Percentiles rank a stretch among this genome's conserved stretches.
phyloP scores from a whole-genome alignment of 2,329 filamentous ascomycete species.

The Niveomyces coronatus region DNA sequence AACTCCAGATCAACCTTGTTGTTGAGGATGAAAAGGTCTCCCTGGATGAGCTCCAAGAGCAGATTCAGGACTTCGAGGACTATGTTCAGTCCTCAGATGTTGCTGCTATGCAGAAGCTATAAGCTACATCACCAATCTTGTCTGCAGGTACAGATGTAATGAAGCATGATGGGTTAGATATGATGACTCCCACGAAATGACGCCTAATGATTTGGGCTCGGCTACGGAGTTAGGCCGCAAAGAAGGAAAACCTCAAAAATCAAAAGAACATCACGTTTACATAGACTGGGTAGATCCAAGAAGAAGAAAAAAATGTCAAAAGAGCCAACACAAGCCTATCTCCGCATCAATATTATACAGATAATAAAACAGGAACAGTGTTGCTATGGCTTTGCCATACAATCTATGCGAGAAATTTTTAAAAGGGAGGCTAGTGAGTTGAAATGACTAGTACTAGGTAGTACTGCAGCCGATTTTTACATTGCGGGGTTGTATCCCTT shows the following conservation, averaged over 20 bases:
- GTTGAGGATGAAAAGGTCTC: slow-evolving; percentile 96
- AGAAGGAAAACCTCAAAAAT: background rate
- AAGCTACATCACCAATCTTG: slow-evolving; percentile 4
- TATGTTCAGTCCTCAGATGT: slow-evolving; percentile 59
- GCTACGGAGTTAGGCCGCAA: slow-evolving; percentile 11
- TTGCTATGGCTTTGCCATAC: too few species aligned
- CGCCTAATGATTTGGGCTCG: slow-evolving; percentile 10
- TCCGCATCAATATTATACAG: background rate
- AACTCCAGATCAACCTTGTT: slow-evolving; percentile 97
- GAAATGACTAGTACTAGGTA: too few species aligned
- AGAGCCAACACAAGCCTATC: slow-evolving; percentile 3
- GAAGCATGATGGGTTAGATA: slow-evolving; percentile 22
- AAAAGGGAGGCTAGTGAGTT: too few species aligned
- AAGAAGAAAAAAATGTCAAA: too few species aligned
- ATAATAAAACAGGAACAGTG: too few species aligned
- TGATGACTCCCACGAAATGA: slow-evolving; percentile 17
- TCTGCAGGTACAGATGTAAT: slow-evolving; percentile 18
- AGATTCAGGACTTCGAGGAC: slow-evolving; percentile 80
- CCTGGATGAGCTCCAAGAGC: slow-evolving; percentile 72
- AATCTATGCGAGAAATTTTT: too few species aligned
- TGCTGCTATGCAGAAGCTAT: slow-evolving; percentile 16
- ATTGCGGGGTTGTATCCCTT: too few species aligned
- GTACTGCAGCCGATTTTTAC: too few species aligned
- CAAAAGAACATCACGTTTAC: slow-evolving; percentile 9
- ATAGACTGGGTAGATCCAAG: slow-evolving; percentile 12